These are phyloP conservation scores for Jaltomata sinuosa DNA, from an alignment of 257 asterid genomes.

Conservation along the genomic window DNA sequence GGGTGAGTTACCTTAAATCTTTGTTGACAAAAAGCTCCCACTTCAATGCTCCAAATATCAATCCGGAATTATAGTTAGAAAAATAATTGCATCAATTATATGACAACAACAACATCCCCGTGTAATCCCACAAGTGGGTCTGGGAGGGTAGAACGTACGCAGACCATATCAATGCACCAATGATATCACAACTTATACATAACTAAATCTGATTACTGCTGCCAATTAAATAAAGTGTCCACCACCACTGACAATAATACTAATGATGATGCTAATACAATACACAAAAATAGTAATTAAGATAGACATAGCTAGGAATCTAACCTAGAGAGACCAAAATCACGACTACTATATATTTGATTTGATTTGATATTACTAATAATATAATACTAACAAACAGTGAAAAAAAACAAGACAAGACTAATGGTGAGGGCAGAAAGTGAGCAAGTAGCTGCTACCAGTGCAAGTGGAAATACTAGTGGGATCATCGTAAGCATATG, in stretches of 20 bases:
- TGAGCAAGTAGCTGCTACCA: slow-evolving; percentile 60
- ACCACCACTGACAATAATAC: background rate
- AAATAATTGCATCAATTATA: background rate
- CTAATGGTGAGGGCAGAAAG: slow-evolving; percentile 85
- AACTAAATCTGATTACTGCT: background rate
- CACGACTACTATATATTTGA: background rate
- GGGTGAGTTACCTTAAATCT: background rate
- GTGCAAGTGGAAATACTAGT: slow-evolving; percentile 93
- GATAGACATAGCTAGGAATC: background rate
- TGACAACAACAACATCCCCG: too few species aligned
- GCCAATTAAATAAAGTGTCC: background rate
- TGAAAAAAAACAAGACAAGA: background rate
- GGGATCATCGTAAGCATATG: slow-evolving; percentile 98
- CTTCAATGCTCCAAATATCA: background rate
- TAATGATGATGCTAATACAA: background rate
- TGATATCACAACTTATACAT: background rate
- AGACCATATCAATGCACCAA: too few species aligned
- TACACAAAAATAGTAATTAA: background rate
- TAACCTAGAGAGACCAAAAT: background rate
- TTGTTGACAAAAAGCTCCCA: too few species aligned
- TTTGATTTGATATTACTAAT: background rate
- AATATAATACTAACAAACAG: background rate
- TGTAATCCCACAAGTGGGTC: too few species aligned
- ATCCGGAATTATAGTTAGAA: background rate
- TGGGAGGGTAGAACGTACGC: too few species aligned